Evolutionary conservation across 148 eudicot species (phyloP).

Genomic region (Vaccinium myrtillus): DNA sequence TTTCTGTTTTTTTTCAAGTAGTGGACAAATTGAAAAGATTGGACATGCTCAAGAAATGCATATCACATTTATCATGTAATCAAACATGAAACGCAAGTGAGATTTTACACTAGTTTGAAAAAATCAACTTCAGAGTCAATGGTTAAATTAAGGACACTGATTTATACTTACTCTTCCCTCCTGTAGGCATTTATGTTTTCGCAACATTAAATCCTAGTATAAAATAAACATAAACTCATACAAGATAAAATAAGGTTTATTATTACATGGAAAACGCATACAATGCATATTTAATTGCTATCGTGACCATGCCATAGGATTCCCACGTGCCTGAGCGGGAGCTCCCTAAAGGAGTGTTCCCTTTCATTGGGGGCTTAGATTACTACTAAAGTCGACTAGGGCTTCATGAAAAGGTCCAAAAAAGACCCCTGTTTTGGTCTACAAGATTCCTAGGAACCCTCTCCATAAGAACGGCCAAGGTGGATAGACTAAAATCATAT

Average conservation of each 20-base stretch:
- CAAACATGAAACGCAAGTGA: neutral
- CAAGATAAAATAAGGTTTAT: neutral
- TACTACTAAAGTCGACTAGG: too few relatives aligned
- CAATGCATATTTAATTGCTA: neutral
- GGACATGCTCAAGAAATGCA: neutral
- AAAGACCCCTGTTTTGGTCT: too few relatives aligned
- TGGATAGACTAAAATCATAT: neutral
- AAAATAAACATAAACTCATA: neutral
- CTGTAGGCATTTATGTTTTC: neutral
- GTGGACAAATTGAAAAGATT: neutral
- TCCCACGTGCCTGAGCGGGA: too few relatives aligned
- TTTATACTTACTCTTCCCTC: neutral
- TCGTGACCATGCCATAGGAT: neutral
- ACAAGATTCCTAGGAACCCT: neutral
- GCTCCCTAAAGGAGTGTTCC: too few relatives aligned
- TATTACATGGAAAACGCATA: neutral
- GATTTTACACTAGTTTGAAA: neutral
- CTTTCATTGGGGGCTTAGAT: too few relatives aligned
- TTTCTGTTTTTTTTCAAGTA: neutral
- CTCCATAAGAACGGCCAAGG: neutral
- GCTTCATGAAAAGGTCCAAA: too few relatives aligned
- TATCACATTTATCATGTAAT: neutral
- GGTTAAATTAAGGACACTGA: neutral
- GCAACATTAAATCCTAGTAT: neutral
- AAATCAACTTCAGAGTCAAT: neutral